These are phyloP conservation scores for Psophocarpus tetragonolobus DNA, from an alignment of 306 rosid genomes.

Conservation along the genomic window DNA sequence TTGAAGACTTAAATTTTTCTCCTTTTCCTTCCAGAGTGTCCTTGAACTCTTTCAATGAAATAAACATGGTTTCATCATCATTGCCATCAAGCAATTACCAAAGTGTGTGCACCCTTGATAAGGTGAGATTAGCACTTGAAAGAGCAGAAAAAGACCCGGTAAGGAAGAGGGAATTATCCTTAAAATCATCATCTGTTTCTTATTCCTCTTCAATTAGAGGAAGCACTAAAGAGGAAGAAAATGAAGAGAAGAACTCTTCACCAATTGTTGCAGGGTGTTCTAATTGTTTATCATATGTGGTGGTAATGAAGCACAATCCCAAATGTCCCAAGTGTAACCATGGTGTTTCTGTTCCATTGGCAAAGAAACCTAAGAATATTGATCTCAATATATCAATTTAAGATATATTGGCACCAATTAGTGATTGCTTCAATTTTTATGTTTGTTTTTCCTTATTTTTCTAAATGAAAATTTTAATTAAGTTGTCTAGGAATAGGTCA, in stretches of 20 bases:
- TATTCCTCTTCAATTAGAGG: constrained; percentile 52
- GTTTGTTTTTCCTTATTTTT: constrained; percentile 23
- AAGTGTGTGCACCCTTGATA: constrained; percentile 81
- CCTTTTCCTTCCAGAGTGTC: constrained; percentile 53
- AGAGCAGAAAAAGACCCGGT: constrained; percentile 68
- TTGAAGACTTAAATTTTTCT: constrained; percentile 63
- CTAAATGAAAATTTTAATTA: constrained; percentile 50
- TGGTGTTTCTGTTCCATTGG: constrained; percentile 46
- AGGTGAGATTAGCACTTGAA: constrained; percentile 75
- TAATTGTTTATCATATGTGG: constrained; percentile 65
- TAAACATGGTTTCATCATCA: constrained; percentile 43
- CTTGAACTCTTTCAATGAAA: constrained; percentile 55
- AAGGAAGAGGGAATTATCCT: constrained; percentile 47
- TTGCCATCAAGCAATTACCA: constrained; percentile 50
- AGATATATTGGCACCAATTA: constrained; percentile 13
- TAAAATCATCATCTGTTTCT: too few species aligned
- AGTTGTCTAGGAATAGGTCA: constrained; percentile 27
- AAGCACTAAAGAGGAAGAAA: constrained; percentile 59
- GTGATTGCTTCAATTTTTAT: not conserved
- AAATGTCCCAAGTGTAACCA: constrained; percentile 72
- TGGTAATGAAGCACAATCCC: constrained; percentile 70
- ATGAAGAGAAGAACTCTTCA: constrained; percentile 44
- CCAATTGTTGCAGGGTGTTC: constrained; percentile 77
- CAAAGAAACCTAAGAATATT: constrained; percentile 74
- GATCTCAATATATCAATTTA: constrained; percentile 71